phyloP scores from a whole-genome alignment of 140 eudicot species.

The Eryngium alpinum region DNA sequence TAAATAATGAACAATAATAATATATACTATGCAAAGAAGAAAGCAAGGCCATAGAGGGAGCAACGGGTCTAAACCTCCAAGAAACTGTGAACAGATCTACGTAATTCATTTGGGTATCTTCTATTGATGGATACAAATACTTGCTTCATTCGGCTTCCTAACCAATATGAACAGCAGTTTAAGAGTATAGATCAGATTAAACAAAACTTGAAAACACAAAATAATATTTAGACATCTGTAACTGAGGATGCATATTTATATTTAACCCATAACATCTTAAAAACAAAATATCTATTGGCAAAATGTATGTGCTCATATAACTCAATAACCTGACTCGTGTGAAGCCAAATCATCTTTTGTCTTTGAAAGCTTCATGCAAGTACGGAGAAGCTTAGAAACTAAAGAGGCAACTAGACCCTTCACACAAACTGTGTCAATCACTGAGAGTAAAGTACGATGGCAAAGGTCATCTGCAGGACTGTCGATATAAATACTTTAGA shows the following conservation, averaged over 20 bases:
- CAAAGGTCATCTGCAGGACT: slow-evolving; percentile 54
- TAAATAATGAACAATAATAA: neutral
- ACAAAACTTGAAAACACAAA: neutral
- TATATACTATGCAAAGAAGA: neutral
- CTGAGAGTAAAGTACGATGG: slow-evolving; percentile 38
- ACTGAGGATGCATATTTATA: slow-evolving; percentile 7
- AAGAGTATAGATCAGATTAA: slow-evolving; percentile 1
- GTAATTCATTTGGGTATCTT: slow-evolving; percentile 55
- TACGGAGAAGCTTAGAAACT: slow-evolving; percentile 51
- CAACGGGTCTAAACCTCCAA: slow-evolving; percentile 40
- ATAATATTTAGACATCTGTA: neutral
- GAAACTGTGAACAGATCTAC: slow-evolving; percentile 48
- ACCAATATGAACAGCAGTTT: slow-evolving; percentile 7
- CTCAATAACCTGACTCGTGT: slow-evolving; percentile 45
- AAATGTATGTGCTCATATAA: slow-evolving; percentile 9
- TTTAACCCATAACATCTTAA: neutral
- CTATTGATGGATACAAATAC: slow-evolving; percentile 49
- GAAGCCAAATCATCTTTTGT: slow-evolving; percentile 34
- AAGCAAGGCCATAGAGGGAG: slow-evolving; percentile 6
- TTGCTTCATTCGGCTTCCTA: slow-evolving; percentile 48
- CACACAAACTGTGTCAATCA: slow-evolving; percentile 49
- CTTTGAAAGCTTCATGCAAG: slow-evolving; percentile 39
- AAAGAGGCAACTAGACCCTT: slow-evolving; percentile 34
- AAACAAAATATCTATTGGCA: slow-evolving; percentile 1
- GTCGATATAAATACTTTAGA: slow-evolving; percentile 16